Base-by-base conservation (phyloP, 768 basidiomycete species). In the Tephrocybe sp. region DNA sequence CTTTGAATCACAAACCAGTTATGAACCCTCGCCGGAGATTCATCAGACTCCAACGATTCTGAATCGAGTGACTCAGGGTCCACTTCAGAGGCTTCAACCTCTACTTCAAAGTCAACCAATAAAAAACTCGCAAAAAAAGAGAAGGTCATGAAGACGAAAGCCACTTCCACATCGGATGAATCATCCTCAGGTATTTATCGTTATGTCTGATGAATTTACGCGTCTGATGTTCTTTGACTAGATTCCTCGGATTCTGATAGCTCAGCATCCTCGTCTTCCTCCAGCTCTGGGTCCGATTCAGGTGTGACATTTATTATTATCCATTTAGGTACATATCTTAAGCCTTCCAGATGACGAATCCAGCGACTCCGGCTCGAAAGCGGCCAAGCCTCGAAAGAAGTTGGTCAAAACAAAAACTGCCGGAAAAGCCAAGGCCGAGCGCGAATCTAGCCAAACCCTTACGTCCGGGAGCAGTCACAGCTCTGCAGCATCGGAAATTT, bases 281-380 rank as follows among this genome's bases (percentile, higher is more conserved):
- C 70, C 15, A 57, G 58, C 28, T 64, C 67, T 17, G 62, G 57
- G 23, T 65, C 68, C 0, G 65, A 66, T 32, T 70, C 68, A 42
- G 68, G 64, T 66, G 47, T 50, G 51, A 5, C 38, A 30, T 15
- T n/a, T 42, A 20, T 41, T 10, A 33, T 36, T 15, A 23, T 30
- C 18, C n/a, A 61, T 28, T 21, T n/a, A n/a, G n/a, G 25, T 28
- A 40, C 28, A 17, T 36, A n/a, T 45, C 48, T 4, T 7, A 50
- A 48, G 11, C 38, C 14, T 39, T 37, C 14, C 46, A 71, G 69
- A 67, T 51, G 70, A 75, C 38, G 69, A 75, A 56, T 72, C 70
- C 12, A 73, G 68, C 46, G 68, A 73, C 51, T 51, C 65, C 14
- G 49, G 45, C 3, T 20, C 46, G 1, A 50, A 28, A 40, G 46